phyloP scores from a whole-genome alignment of 805 yeast species.

The Saccharomycopsis vini region DNA sequence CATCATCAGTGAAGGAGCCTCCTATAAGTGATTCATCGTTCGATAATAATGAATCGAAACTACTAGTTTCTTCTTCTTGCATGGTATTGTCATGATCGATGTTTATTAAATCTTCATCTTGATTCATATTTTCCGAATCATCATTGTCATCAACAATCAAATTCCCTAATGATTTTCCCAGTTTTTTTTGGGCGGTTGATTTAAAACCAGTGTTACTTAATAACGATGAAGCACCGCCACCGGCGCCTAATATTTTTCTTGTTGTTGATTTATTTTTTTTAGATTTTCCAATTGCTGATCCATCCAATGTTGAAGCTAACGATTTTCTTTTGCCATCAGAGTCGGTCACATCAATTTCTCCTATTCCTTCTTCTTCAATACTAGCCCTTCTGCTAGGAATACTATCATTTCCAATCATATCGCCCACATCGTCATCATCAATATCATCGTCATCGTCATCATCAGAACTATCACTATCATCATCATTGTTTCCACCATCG shows the following conservation, averaged over 20 bases:
- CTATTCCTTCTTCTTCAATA: neutral
- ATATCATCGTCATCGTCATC: constrained; percentile 9
- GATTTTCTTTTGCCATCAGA: too few species aligned
- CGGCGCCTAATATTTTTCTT: too few species aligned
- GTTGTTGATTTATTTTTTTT: too few species aligned
- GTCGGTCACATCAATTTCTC: neutral
- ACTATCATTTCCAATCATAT: neutral
- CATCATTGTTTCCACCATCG: too few species aligned
- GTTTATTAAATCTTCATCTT: constrained; percentile 11
- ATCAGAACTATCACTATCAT: constrained; percentile 18
- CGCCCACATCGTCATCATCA: neutral
- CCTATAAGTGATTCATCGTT: constrained; percentile 15
- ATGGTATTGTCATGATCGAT: constrained; percentile 19
- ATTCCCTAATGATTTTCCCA: too few species aligned
- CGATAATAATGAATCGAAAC: constrained; percentile 10
- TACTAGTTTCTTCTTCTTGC: constrained; percentile 1
- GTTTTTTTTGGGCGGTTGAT: neutral
- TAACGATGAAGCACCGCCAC: too few species aligned
- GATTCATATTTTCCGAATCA: constrained; percentile 2
- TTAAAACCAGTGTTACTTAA: neutral
- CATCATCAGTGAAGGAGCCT: constrained; percentile 18
- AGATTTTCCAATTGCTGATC: too few species aligned
- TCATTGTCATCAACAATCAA: constrained; percentile 16
- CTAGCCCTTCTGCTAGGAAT: neutral
- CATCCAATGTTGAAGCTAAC: too few species aligned